Percentiles rank a stretch among this genome's conserved stretches.
These are phyloP conservation scores for Linderniella brevidens DNA, from an alignment of 257 asterid species.

Conservation along the genomic window DNA sequence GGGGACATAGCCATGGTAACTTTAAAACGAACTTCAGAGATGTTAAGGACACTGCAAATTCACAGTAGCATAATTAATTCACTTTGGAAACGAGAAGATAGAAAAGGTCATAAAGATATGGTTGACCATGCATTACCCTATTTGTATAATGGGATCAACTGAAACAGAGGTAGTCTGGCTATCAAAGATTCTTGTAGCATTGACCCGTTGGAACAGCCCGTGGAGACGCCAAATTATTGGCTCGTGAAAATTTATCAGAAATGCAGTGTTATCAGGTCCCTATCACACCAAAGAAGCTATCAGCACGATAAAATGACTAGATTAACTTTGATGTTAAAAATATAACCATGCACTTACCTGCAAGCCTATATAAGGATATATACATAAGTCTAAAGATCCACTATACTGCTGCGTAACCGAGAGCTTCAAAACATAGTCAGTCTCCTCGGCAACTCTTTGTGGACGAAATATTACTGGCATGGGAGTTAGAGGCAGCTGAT, in stretches of 20 bases:
- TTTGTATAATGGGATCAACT: constrained; percentile 87
- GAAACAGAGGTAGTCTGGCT: constrained; percentile 73
- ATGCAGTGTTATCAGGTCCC: constrained; percentile 95
- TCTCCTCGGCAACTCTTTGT: constrained; percentile 74
- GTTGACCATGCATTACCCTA: constrained; percentile 31
- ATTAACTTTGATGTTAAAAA: constrained; percentile 5
- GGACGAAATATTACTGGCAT: constrained; percentile 95
- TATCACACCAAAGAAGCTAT: constrained; percentile 15
- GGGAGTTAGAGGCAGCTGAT: constrained; percentile 93
- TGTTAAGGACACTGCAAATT: constrained; percentile 72
- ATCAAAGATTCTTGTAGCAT: constrained; percentile 40
- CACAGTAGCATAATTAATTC: constrained; percentile 12
- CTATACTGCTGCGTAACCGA: constrained; percentile 88
- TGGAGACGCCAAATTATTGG: constrained; percentile 98
- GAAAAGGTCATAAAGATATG: constrained; percentile 1
- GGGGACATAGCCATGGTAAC: constrained; percentile 99
- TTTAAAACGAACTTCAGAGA: constrained; percentile 85
- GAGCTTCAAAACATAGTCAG: constrained; percentile 73
- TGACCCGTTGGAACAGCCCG: constrained; percentile 80
- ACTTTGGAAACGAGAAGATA: constrained; percentile 8
- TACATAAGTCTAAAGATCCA: constrained; percentile 77
- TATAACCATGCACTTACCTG: constrained; percentile 38
- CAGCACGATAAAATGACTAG: constrained; percentile 13
- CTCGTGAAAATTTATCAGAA: constrained; percentile 80
- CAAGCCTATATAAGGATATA: constrained; percentile 88